Conservation (phyloP, 331 rosid species). For the Acacia concinna region DNA sequence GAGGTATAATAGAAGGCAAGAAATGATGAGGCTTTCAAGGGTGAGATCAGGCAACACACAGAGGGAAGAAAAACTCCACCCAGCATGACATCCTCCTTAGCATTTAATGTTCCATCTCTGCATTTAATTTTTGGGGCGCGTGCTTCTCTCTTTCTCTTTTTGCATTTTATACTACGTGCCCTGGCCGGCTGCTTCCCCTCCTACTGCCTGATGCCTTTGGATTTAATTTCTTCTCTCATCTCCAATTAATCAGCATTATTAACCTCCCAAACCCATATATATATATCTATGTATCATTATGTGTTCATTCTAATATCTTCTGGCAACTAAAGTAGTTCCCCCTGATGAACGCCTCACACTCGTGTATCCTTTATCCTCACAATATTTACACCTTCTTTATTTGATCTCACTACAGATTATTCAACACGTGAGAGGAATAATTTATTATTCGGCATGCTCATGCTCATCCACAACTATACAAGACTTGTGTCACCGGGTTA, state of each 20-base stretch:
- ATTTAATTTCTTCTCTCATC: neutral
- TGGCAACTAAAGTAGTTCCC: neutral
- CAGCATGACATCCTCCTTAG: conserved; percentile 43
- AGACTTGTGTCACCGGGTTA: neutral
- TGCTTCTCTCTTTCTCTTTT: conserved; percentile 28
- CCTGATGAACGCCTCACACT: neutral
- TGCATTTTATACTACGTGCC: conserved; percentile 30
- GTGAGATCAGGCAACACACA: conserved; percentile 45
- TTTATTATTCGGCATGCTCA: neutral
- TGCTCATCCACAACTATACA: neutral
- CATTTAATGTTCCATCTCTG: conserved; percentile 34
- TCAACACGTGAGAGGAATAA: neutral
- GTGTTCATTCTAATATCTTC: neutral
- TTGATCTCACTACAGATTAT: neutral
- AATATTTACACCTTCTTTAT: neutral
- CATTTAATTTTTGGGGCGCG: conserved; percentile 69
- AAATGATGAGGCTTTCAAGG: conserved; percentile 69
- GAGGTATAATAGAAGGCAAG: conserved; percentile 47
- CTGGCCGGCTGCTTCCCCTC: neutral
- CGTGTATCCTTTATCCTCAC: neutral
- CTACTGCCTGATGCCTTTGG: too few relatives aligned
- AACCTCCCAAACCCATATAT: neutral
- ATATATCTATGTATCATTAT: neutral
- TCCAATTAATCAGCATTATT: neutral
- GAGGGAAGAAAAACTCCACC: conserved; percentile 36